Conservation (phyloP, 768 basidiomycete genomes). For the Xerocomellus dryophilus region DNA sequence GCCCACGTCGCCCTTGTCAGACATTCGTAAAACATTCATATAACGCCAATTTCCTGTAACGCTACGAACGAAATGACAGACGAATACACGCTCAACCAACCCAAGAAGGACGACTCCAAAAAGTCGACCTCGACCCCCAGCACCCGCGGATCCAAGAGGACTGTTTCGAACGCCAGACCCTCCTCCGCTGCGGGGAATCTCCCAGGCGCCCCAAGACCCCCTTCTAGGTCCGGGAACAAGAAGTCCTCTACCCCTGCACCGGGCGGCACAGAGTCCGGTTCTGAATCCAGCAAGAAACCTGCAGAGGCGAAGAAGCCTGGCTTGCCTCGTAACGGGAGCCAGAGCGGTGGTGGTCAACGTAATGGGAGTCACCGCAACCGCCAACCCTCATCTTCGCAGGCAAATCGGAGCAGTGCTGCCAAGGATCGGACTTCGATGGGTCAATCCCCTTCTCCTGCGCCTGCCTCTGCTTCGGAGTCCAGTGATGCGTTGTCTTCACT, state of each 20-base stretch:
- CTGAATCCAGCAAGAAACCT: conserved; percentile 66
- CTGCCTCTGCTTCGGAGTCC: conserved; percentile 53
- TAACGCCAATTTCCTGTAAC: conserved; percentile 38
- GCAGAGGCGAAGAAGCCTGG: conserved; percentile 54
- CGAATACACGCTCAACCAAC: conserved; percentile 51
- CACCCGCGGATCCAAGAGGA: conserved; percentile 58
- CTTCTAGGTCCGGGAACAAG: conserved; percentile 67
- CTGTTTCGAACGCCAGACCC: conserved; percentile 43
- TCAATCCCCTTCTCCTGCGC: conserved; percentile 44
- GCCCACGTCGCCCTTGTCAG: conserved; percentile 24
- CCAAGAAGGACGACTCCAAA: conserved; percentile 71
- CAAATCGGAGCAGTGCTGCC: conserved; percentile 47
- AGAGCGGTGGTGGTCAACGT: conserved; percentile 44
- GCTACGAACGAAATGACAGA: conserved; percentile 89
- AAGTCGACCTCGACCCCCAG: conserved; percentile 47
- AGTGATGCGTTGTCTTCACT: conserved; percentile 84
- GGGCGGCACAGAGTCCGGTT: conserved; percentile 59
- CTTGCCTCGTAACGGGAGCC: conserved; percentile 49
- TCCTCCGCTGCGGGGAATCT: conserved; percentile 41
- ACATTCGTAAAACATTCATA: conserved; percentile 49
- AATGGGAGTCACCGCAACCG: conserved; percentile 53
- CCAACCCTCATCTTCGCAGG: conserved; percentile 57
- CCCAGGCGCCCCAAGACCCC: conserved; percentile 52
- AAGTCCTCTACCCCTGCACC: conserved; percentile 40
- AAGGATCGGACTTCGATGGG: conserved; percentile 45